These are phyloP conservation scores for Cyclotella choctawhatcheeana DNA, from an alignment of 108 stramenopile species.

Conservation along the genomic window DNA sequence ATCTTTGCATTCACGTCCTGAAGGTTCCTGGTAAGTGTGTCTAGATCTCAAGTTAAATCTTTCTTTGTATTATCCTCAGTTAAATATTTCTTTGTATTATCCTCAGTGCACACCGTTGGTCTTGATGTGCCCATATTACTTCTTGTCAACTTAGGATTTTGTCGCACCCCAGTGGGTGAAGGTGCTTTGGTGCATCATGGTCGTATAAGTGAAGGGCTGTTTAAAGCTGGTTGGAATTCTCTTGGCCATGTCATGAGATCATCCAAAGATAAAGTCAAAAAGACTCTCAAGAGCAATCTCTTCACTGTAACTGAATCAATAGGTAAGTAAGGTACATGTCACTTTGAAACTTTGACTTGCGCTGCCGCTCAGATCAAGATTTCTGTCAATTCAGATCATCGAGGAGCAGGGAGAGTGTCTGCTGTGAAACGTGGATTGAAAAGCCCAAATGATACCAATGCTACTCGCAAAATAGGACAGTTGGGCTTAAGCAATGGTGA, in stretches of 20 bases:
- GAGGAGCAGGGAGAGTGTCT: constrained; percentile 58
- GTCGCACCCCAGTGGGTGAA: constrained; percentile 87
- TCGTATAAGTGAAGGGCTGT: constrained; percentile 26
- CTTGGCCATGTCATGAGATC: constrained; percentile 68
- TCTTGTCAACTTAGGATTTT: constrained; percentile 90
- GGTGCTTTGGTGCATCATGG: constrained; percentile 90
- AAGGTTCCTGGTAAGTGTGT: too few relatives aligned
- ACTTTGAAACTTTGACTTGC: not conserved
- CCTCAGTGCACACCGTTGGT: constrained; percentile 64
- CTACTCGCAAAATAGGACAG: constrained; percentile 18
- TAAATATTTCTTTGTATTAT: not conserved
- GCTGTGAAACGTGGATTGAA: constrained; percentile 26
- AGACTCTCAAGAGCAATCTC: constrained; percentile 72
- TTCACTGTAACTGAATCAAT: constrained; percentile 69
- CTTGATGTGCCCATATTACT: constrained; percentile 90
- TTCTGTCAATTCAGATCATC: constrained; percentile 39
- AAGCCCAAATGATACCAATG: constrained; percentile 17
- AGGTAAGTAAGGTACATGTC: not conserved
- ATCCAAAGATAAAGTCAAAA: constrained; percentile 75
- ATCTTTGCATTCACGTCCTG: too few relatives aligned
- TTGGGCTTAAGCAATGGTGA: constrained; percentile 29
- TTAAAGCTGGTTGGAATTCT: constrained; percentile 52
- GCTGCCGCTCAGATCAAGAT: not conserved
- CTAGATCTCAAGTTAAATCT: too few relatives aligned
- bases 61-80: not conserved